Percentiles rank a stretch among this genome's conserved stretches.
phyloP scores from a whole-genome alignment of 768 basidiomycete species.

The Fibroporia radiculosa region DNA sequence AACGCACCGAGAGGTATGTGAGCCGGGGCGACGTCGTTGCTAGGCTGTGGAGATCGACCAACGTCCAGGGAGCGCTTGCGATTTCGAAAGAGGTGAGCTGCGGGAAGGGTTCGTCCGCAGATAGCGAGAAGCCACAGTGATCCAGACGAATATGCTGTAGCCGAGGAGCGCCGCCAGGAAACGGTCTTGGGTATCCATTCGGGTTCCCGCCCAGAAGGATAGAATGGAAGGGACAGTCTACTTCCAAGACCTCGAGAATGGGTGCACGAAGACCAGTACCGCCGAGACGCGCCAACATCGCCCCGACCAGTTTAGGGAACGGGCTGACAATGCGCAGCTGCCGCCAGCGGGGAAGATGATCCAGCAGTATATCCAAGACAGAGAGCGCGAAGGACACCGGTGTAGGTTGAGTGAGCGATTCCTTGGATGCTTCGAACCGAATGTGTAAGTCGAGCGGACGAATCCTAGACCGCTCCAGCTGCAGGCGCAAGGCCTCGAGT shows the following conservation, averaged over 20 bases:
- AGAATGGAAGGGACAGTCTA: neutral
- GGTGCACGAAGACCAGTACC: neutral
- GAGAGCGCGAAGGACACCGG: neutral
- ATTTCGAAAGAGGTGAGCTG: neutral
- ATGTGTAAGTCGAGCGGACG: neutral
- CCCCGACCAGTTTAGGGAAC: neutral
- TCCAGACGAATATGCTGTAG: constrained; percentile 1
- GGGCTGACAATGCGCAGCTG: neutral
- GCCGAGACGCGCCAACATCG: neutral
- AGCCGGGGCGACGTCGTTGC: neutral
- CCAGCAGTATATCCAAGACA: neutral
- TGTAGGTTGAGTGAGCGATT: neutral
- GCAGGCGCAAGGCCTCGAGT: neutral
- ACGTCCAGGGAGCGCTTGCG: constrained; percentile 1
- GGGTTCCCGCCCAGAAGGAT: neutral
- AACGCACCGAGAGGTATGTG: neutral
- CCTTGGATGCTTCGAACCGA: neutral
- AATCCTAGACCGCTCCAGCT: neutral
- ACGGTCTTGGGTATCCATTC: neutral
- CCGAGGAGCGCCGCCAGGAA: neutral
- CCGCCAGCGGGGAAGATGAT: neutral
- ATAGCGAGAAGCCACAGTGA: neutral
- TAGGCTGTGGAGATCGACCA: neutral
- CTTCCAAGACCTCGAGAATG: neutral
- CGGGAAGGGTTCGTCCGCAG: neutral